Percentiles rank a stretch among this genome's conserved stretches.
phyloP scores from a whole-genome alignment of 148 eudicot genomes.

The Dianthus caryophyllus region DNA sequence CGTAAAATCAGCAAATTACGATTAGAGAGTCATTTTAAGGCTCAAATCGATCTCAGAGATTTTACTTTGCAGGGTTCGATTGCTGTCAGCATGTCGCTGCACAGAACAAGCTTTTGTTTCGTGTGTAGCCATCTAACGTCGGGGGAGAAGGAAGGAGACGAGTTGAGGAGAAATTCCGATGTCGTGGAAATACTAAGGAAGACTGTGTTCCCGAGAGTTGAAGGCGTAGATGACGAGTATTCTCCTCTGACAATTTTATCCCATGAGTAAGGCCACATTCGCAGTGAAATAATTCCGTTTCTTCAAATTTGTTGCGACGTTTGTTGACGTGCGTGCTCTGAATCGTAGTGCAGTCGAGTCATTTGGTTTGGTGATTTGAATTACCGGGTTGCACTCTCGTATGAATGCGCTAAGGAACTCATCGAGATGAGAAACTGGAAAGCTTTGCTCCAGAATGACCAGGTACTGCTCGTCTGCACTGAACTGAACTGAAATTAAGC shows the following conservation, averaged over 20 bases:
- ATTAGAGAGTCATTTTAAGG: background rate
- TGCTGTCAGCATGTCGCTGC: conserved; percentile 92
- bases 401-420: conserved; percentile 76
- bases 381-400: conserved; percentile 79
- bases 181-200: conserved; percentile 87
- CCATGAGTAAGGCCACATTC: conserved; percentile 61
- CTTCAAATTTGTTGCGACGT: conserved; percentile 2
- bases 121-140: conserved; percentile 90
- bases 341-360: conserved; percentile 51
- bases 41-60: conserved; percentile 11
- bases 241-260: conserved; percentile 84
- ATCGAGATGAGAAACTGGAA: conserved; percentile 93
- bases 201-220: conserved; percentile 77
- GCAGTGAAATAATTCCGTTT: background rate
- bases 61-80: conserved; percentile 75
- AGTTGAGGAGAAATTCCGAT: conserved; percentile 87
- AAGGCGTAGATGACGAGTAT: conserved; percentile 45
- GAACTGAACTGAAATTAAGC: no score
- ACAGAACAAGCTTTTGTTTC: conserved; percentile 95
- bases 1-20: background rate
- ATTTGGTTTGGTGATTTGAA: conserved; percentile 99
- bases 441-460: conserved; percentile 80
- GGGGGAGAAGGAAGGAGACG: conserved; percentile 92
- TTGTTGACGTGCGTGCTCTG: background rate
- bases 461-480: conserved; percentile 48